Evolutionary conservation across 2,329 filamentous ascomycete genomes (phyloP).

Genomic region (Phaeosphaeria sp.): DNA sequence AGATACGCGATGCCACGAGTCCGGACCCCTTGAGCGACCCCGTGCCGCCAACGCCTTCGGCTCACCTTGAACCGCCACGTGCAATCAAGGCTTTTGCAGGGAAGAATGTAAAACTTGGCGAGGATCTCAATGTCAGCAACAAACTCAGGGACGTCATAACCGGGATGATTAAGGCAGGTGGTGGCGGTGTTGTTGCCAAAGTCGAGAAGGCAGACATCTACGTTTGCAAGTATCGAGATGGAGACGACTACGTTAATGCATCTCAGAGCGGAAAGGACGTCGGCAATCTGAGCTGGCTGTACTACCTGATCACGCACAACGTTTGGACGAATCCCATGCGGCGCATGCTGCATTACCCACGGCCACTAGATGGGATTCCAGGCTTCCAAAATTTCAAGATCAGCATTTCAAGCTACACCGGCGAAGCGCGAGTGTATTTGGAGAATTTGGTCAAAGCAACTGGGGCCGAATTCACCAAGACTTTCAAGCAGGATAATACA

Average conservation of each 20-base stretch:
- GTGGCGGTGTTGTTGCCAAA: conserved; percentile 70
- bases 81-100: conserved; percentile 71
- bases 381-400: conserved; percentile 81
- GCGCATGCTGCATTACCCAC: conserved; percentile 87
- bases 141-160: conserved; percentile 72
- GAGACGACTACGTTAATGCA: conserved; percentile 77
- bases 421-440: conserved; percentile 89
- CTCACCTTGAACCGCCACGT: conserved; percentile 31
- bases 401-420: conserved; percentile 94
- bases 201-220: conserved; percentile 80
- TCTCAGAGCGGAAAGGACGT: conserved; percentile 81
- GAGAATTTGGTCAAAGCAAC: conserved; percentile 87
- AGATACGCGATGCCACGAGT: conserved; percentile 44
- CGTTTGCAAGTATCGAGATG: conserved; percentile 86
- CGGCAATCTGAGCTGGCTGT: conserved; percentile 93
- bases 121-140: conserved; percentile 73
- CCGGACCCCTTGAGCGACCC: conserved; percentile 37
- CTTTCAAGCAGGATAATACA: conserved; percentile 93
- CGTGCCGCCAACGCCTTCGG: conserved; percentile 22
- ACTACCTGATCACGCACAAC: conserved; percentile 87
- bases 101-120: conserved; percentile 78
- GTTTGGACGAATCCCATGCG: conserved; percentile 85
- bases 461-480: conserved; percentile 91
- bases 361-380: conserved; percentile 77
- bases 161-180: conserved; percentile 73